Base-by-base conservation (phyloP, 1,284 basidiomycete genomes). In the Cutaneotrichosporon sp. region DNA sequence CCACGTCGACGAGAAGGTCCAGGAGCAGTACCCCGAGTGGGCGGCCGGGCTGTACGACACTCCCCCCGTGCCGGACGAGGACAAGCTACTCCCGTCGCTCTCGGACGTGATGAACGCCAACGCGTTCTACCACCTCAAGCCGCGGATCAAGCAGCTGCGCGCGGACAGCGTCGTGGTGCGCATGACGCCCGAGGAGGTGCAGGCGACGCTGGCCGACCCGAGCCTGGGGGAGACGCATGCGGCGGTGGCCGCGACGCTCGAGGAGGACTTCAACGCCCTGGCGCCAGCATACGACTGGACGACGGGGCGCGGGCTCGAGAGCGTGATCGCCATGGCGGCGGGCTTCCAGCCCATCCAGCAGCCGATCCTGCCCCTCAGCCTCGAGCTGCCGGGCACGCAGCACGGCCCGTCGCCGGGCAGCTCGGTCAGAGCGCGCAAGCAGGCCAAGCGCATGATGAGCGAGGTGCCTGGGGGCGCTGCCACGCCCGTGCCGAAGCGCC, bases 41-140 rank as follows among this genome's bases (percentile, higher is more conserved):
- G 71, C 75, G 1, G 51, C 66, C 36, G 75, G 69, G 1, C 62
- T 79, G 54, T 79, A 79, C 62, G 75, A 77, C 61, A 75, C 72
- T 47, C 77, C 77, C 13, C 77, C 77, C 16, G 64, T 75, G 5
- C 69, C 75, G 1, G 71, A 74, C 9, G 72, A 70, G 46, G 74
- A 78, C 60, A 59, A 56, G 8, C 53, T 61, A 33, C 62, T 76
- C 4, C 69, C 72, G 0, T 61, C 52, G 36, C 60, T 78, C 6
- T 42, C 65, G 0, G 72, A 75, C 46, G 65, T 74, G 29, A 72
- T 78, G 72, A 64, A 62, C 49, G 59, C 68, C 25, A 59, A 58
- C 38, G 58, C 61, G 4, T 76, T 71, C 62, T 60, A 60, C 24
- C 58, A 65, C 38, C 66, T 77, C 38, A 67, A 65, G 42, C 66